Percentiles rank a stretch among this genome's conserved stretches.
Evolutionary conservation across 371 early-diverging fungal species (phyloP).

Genomic region (Lichtheimia ramosa): DNA sequence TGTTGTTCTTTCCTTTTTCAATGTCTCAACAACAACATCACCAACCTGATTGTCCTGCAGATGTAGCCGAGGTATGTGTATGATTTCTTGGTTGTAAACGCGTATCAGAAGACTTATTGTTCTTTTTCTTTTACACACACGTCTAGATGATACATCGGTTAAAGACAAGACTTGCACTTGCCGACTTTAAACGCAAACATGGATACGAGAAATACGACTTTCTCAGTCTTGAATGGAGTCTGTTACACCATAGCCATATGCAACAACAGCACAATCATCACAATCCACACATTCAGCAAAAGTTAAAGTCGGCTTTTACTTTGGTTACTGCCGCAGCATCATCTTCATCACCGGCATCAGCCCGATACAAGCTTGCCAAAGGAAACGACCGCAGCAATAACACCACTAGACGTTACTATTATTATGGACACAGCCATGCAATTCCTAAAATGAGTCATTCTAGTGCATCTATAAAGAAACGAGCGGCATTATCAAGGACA

Average conservation of each 20-base stretch:
- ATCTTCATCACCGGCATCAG: no score
- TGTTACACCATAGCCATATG: conserved; percentile 7
- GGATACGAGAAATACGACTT: conserved; percentile 37
- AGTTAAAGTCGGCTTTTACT: neutral
- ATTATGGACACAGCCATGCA: no score
- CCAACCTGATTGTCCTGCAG: neutral
- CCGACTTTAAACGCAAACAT: conserved; percentile 34
- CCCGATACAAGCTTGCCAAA: no score
- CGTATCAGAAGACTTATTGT: no score
- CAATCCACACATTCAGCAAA: neutral
- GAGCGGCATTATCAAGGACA: neutral
- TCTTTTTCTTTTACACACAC: neutral
- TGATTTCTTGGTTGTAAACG: neutral
- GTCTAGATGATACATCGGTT: conserved; percentile 29
- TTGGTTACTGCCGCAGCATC: conserved; percentile 5
- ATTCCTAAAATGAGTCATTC: no score
- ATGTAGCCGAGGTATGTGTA: conserved; percentile 10
- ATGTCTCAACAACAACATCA: neutral
- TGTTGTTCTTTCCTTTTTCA: no score
- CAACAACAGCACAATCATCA: neutral
- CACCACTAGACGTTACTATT: no score
- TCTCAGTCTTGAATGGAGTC: conserved; percentile 24
- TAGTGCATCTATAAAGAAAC: no score
- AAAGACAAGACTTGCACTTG: conserved; percentile 30
- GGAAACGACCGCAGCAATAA: no score